Conservation (phyloP, 1,284 basidiomycete species). For the Schizophyllum amplum region DNA sequence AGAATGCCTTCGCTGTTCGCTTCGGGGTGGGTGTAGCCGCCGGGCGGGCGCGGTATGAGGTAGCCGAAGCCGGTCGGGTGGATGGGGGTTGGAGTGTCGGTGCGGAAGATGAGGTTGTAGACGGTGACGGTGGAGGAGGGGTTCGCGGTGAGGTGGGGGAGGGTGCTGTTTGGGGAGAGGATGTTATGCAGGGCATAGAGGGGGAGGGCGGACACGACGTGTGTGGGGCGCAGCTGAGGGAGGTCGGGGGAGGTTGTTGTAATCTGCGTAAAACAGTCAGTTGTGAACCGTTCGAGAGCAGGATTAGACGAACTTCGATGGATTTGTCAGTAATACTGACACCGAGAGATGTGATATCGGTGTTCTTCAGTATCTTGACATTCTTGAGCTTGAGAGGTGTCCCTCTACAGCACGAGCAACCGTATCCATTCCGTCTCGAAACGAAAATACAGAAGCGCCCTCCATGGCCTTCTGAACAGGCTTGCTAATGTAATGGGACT, state of each 20-base stretch:
- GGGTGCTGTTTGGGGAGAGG: conserved; percentile 30
- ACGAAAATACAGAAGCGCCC: conserved; percentile 69
- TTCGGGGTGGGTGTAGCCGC: conserved; percentile 31
- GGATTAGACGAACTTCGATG: conserved; percentile 28
- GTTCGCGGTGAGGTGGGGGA: conserved; percentile 44
- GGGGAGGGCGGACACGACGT: conserved; percentile 64
- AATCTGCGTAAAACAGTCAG: conserved; percentile 28
- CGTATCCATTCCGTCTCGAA: conserved; percentile 70
- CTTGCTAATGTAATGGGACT: conserved; percentile 41
- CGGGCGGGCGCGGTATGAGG: conserved; percentile 73
- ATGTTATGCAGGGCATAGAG: conserved; percentile 57
- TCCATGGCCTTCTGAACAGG: conserved; percentile 45
- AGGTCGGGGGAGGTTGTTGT: conserved; percentile 28
- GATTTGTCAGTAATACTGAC: conserved; percentile 27
- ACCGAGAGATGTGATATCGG: conserved; percentile 30
- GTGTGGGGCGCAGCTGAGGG: conserved; percentile 32
- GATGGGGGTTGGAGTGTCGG: conserved; percentile 36
- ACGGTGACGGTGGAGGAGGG: conserved; percentile 62
- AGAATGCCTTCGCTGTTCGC: conserved; percentile 49
- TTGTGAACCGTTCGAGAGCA: conserved; percentile 2
- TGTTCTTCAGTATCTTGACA: conserved; percentile 48
- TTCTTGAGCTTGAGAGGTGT: conserved; percentile 41
- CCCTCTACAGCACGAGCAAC: conserved; percentile 53
- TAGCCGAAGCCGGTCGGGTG: conserved; percentile 91
- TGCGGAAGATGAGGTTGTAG: conserved; percentile 67